phyloP scores from a whole-genome alignment of 2,329 filamentous ascomycete species.

The Biscogniauxia marginata region DNA sequence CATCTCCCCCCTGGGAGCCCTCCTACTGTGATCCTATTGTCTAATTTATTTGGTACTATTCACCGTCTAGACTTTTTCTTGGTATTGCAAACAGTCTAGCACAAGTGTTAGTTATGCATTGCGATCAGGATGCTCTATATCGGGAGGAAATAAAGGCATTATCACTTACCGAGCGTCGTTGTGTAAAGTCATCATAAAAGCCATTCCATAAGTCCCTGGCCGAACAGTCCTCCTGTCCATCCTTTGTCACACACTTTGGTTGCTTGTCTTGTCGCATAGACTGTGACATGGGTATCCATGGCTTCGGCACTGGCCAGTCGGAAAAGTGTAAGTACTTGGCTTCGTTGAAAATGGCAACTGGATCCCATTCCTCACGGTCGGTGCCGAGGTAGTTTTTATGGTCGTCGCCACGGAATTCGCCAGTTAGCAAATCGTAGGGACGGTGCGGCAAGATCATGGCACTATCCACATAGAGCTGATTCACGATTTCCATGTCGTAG shows the following conservation, averaged over 20 bases:
- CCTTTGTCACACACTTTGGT: constrained; percentile 31
- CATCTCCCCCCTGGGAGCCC: constrained; percentile 6
- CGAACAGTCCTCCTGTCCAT: constrained; percentile 32
- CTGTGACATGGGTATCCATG: constrained; percentile 38
- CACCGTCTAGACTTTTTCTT: constrained; percentile 3
- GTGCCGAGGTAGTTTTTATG: constrained; percentile 43
- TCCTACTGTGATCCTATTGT: background rate
- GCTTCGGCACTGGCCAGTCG: constrained; percentile 69
- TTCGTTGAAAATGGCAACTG: constrained; percentile 51
- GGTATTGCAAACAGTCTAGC: constrained; percentile 5
- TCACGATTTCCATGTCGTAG: constrained; percentile 69
- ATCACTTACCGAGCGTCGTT: constrained; percentile 28
- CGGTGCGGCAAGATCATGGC: constrained; percentile 64
- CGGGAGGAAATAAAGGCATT: background rate
- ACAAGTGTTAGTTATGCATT: constrained; percentile 5
- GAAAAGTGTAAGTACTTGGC: constrained; percentile 70
- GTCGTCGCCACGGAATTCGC: constrained; percentile 57
- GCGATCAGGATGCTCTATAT: background rate
- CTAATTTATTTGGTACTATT: background rate
- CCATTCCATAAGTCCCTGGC: constrained; percentile 34
- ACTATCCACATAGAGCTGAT: constrained; percentile 56
- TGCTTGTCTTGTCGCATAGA: constrained; percentile 26
- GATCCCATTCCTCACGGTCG: constrained; percentile 54
- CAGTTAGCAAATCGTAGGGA: constrained; percentile 58
- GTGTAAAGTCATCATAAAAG: constrained; percentile 34